phyloP scores from a whole-genome alignment of 257 asterid genomes.

The Nicotiana obtusifolia region DNA sequence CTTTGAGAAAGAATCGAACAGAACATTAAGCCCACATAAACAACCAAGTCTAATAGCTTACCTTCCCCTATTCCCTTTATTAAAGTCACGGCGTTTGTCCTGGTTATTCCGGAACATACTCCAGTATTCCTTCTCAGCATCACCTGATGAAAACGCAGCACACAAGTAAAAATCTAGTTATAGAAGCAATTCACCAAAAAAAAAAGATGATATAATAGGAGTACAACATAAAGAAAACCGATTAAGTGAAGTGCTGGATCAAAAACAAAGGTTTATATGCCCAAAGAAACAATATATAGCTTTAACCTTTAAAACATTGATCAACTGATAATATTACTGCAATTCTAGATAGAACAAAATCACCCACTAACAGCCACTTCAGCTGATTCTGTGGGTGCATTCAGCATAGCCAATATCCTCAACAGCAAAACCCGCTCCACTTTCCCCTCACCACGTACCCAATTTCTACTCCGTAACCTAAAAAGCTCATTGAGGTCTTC shows the following conservation, averaged over 20 bases:
- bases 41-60: conserved; percentile 10
- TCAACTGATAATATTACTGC: neutral
- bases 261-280: neutral
- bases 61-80: conserved; percentile 71
- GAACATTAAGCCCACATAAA: neutral
- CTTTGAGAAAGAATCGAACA: neutral
- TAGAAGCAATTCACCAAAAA: neutral
- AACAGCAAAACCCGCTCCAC: neutral
- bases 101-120: conserved; percentile 51
- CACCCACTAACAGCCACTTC: neutral
- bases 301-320: neutral
- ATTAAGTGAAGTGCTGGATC: neutral
- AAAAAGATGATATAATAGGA: neutral
- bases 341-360: neutral
- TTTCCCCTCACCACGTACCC: neutral
- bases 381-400: neutral
- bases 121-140: conserved; percentile 94
- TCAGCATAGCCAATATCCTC: neutral
- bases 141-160: conserved; percentile 44
- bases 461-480: neutral
- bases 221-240: neutral
- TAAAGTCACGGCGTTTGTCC: conserved; percentile 47
- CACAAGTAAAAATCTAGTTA: neutral
- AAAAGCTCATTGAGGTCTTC: neutral
- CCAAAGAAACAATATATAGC: neutral